Evolutionary conservation across 768 basidiomycete species (phyloP).

Genomic region (Calocybe indica): DNA sequence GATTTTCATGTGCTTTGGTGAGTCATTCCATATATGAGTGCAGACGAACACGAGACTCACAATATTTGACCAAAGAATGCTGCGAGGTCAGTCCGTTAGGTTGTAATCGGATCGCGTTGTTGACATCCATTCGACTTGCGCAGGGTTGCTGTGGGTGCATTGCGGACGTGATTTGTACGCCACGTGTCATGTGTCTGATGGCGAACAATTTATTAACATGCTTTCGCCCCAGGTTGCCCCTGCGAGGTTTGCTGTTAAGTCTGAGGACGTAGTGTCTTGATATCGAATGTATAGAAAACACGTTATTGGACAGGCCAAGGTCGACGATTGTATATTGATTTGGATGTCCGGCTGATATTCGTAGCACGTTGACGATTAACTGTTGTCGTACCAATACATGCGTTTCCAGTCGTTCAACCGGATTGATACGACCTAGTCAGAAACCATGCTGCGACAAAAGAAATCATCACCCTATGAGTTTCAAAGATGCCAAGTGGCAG

Average conservation of each 20-base stretch:
- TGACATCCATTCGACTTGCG: background rate
- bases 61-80: conserved; percentile 38
- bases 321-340: too few relatives aligned
- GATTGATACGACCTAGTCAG: too few relatives aligned
- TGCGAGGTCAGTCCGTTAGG: conserved; percentile 50
- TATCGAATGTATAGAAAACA: too few relatives aligned
- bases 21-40: conserved; percentile 14
- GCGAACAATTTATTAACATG: background rate
- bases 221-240: conserved; percentile 51
- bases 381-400: too few relatives aligned
- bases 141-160: conserved; percentile 68
- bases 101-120: background rate
- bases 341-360: too few relatives aligned
- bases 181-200: background rate
- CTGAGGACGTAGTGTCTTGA: background rate
- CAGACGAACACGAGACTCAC: background rate
- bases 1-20: conserved; percentile 73
- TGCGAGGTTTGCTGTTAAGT: conserved; percentile 72
- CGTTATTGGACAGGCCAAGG: too few relatives aligned
- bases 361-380: too few relatives aligned
- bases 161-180: conserved; percentile 68
- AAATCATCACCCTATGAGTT: too few relatives aligned
- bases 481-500: too few relatives aligned
- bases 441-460: too few relatives aligned
- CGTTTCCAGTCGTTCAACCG: too few relatives aligned